Base-by-base conservation (phyloP, 1,284 basidiomycete species). In the Sporisorium exsertum region DNA sequence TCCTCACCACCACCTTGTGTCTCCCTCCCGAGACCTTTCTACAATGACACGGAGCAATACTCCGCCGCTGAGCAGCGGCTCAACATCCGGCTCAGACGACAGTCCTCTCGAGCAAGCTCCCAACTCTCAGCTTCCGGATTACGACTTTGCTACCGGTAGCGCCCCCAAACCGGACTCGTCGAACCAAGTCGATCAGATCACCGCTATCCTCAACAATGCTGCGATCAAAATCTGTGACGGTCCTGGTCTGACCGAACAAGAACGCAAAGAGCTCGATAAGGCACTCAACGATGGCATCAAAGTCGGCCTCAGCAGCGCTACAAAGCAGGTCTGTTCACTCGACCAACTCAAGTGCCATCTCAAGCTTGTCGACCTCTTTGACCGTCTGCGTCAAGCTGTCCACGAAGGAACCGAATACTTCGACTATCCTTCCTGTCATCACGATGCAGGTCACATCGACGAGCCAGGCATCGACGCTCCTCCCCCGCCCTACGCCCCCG, bases 361-460 rank as follows among this genome's bases (percentile, higher is more conserved):
- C 61, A 68, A 56, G 35, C 54, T 76, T n/a, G 62, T 76, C 51
- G 56, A 76, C 35, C 64, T 72, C 55, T 76, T 76, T 29, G 73
- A 71, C 22, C 68, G 65, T 5, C 62, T 76, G 26, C 66, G 64
- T 10, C 40, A 72, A 20, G 64, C 65, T 12, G 69, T 76, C 2
- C 61, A 68, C 13, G 56, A 68, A 10, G 68, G 62, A 26, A 68
- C 64, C 46, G 68, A 76, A 37, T 76, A 71, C 58, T 71, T 71
- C 51, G 67, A 66, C 45, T 71, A 75, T 32, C 73, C 73, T 4
- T 58, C 66, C 16, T 72, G 73, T 51, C 58, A 58, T 15, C 59
- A 55, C 5, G 64, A 68, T 26, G 56, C 42, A 8, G 65, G 37
- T 20, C 73, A 76, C 50, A 64, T 70, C 26, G 64, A 72, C 20